A percentile compares a stretch with the other conserved stretches of the same genome.
Conservation (phyloP, 1,139 yeast species). For the Candida smagusa region DNA sequence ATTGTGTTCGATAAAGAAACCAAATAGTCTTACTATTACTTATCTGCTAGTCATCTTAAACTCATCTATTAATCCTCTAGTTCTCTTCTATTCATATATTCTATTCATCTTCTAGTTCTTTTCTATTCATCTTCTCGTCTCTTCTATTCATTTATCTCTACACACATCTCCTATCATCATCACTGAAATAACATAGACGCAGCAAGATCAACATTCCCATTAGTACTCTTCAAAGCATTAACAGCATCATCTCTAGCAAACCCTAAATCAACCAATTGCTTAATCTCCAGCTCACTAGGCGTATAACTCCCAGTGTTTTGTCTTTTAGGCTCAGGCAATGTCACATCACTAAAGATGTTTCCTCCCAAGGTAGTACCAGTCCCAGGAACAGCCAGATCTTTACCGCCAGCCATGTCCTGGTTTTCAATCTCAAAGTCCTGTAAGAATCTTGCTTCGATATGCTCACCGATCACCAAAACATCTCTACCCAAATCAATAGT, state of each 20-base stretch:
- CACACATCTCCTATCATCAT: no score
- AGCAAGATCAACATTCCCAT: slow-evolving; percentile 81
- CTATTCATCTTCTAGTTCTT: no score
- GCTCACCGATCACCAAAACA: slow-evolving; percentile 67
- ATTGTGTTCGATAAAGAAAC: no score
- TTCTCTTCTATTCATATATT: no score
- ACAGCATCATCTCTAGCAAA: slow-evolving; percentile 64
- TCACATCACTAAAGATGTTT: slow-evolving; percentile 28
- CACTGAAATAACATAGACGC: slow-evolving; percentile 72
- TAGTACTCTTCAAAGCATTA: slow-evolving; percentile 60
- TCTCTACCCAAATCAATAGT: slow-evolving; percentile 69
- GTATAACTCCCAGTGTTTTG: slow-evolving; percentile 15
- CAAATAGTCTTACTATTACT: no score
- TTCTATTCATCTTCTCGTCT: no score
- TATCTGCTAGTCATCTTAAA: no score
- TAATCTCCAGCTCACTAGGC: slow-evolving; percentile 45
- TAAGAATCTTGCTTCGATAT: slow-evolving; percentile 66
- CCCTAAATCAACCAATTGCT: slow-evolving; percentile 64
- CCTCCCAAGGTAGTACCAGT: slow-evolving; percentile 29
- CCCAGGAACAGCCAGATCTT: slow-evolving; percentile 3
- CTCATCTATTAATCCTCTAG: no score
- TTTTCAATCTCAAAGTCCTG: slow-evolving; percentile 70
- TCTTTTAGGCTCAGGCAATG: slow-evolving; percentile 14
- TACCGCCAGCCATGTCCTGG: slow-evolving; percentile 8
- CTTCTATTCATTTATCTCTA: no score